A percentile compares a stretch with the other conserved stretches of the same genome.
Conservation (phyloP, 1,139 yeast genomes). For the Saccharomyces hybrid region DNA sequence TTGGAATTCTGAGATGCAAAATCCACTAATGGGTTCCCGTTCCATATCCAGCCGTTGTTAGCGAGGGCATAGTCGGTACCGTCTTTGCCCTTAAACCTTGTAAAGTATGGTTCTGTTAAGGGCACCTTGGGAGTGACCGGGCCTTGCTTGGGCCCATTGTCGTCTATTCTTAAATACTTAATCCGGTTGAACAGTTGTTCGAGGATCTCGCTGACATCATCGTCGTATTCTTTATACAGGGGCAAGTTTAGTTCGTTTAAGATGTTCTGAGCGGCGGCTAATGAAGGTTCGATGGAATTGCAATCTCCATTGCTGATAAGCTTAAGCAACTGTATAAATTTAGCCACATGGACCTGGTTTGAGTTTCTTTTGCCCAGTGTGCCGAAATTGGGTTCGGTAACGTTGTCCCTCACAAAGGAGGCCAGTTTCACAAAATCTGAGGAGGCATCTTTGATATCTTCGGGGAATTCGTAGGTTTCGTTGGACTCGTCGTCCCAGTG, state of each 20-base stretch:
- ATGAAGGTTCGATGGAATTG: conserved; percentile 34
- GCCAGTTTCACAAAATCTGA: conserved; percentile 41
- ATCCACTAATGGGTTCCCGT: conserved; percentile 86
- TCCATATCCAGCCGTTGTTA: conserved; percentile 98
- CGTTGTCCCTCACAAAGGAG: conserved; percentile 41
- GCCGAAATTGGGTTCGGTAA: conserved; percentile 39
- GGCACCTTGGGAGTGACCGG: conserved; percentile 50
- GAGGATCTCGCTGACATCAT: conserved; percentile 56
- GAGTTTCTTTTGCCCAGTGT: conserved; percentile 42
- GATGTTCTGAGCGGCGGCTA: conserved; percentile 39
- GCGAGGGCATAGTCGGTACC: conserved; percentile 69
- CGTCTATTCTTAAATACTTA: conserved; percentile 66
- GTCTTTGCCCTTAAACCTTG: conserved; percentile 48
- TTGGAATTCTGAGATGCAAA: conserved; percentile 76
- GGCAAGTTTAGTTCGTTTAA: conserved; percentile 72
- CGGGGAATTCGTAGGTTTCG: conserved; percentile 33
- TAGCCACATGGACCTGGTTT: conserved; percentile 45
- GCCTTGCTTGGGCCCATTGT: conserved; percentile 74
- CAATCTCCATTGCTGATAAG: conserved; percentile 31
- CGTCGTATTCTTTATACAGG: conserved; percentile 68
- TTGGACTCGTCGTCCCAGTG: conserved; percentile 17
- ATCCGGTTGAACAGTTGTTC: conserved; percentile 69
- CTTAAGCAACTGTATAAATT: conserved; percentile 43
- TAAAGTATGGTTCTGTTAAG: conserved; percentile 79
- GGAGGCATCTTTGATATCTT: conserved; percentile 30